Evolutionary conservation across 495 filamentous ascomycete species (phyloP).

Genomic region (Podospora sp.): DNA sequence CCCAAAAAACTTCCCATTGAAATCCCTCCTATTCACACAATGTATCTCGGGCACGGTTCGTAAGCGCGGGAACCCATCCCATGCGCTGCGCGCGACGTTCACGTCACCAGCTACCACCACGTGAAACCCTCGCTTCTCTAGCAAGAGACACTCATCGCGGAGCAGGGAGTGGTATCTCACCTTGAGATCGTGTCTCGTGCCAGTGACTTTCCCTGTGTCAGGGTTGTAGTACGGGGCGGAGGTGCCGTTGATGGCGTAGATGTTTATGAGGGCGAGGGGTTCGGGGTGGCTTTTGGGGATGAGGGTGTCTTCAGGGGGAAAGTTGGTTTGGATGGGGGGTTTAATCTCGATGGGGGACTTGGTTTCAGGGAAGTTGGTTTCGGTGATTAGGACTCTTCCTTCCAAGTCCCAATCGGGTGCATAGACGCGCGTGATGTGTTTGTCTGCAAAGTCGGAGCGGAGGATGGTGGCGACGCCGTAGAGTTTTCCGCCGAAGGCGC

Average conservation of each 20-base stretch:
- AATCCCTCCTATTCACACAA: slow-evolving; percentile 52
- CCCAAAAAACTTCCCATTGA: slow-evolving; percentile 52
- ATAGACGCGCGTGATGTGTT: slow-evolving; percentile 24
- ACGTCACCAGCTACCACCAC: slow-evolving; percentile 53
- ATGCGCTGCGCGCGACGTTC: slow-evolving; percentile 45
- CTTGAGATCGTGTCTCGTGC: slow-evolving; percentile 55
- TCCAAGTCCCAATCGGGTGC: slow-evolving; percentile 54
- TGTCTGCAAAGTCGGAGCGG: slow-evolving; percentile 43
- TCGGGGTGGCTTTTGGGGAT: not conserved
- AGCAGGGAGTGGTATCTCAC: slow-evolving; percentile 48
- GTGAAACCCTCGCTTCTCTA: slow-evolving; percentile 43
- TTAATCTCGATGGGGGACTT: slow-evolving; percentile 41
- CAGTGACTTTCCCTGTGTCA: slow-evolving; percentile 39
- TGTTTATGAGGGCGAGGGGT: slow-evolving; percentile 48
- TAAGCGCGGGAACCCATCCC: slow-evolving; percentile 51
- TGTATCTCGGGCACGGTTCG: slow-evolving; percentile 46
- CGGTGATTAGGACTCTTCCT: slow-evolving; percentile 51
- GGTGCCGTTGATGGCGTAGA: slow-evolving; percentile 59
- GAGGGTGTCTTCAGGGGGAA: too few species aligned
- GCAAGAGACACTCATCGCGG: slow-evolving; percentile 39
- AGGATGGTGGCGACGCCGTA: slow-evolving; percentile 56
- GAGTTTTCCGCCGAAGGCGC: slow-evolving; percentile 49
- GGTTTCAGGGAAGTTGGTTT: slow-evolving; percentile 30
- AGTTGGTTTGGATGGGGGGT: not conserved
- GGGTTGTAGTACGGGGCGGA: slow-evolving; percentile 46